A percentile compares a stretch with the other conserved stretches of the same genome.
Evolutionary conservation across 1,284 basidiomycete species (phyloP).

Genomic region (Sutorius eximius): DNA sequence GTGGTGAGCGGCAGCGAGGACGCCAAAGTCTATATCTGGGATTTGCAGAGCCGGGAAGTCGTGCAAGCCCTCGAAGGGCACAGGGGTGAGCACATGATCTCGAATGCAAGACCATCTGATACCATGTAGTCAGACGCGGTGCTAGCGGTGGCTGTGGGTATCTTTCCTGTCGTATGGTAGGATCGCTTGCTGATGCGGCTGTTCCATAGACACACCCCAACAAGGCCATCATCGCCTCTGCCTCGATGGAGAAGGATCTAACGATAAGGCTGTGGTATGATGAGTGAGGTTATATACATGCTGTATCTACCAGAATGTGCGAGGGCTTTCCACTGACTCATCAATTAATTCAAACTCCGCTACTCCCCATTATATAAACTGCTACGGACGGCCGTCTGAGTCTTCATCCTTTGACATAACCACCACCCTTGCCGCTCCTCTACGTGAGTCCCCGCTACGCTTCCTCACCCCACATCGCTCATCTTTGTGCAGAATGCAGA

Average conservation of each 20-base stretch:
- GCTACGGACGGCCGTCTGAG: not conserved
- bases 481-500: constrained; percentile 58
- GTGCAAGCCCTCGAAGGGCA: constrained; percentile 78
- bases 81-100: constrained; percentile 53
- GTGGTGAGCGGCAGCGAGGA: constrained; percentile 92
- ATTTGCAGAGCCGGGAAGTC: constrained; percentile 81
- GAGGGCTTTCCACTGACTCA: constrained; percentile 14
- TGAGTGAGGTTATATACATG: constrained; percentile 22
- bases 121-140: constrained; percentile 58
- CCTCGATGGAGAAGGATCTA: constrained; percentile 81
- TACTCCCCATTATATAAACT: constrained; percentile 23
- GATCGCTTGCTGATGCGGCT: constrained; percentile 8
- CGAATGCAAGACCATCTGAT: constrained; percentile 10
- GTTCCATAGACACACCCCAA: constrained; percentile 66
- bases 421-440: constrained; percentile 47
- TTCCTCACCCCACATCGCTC: not conserved
- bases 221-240: constrained; percentile 74
- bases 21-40: constrained; percentile 85
- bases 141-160: constrained; percentile 67
- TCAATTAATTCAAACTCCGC: constrained; percentile 27
- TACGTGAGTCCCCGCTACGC: constrained; percentile 47
- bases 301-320: constrained; percentile 7
- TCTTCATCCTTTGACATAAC: constrained; percentile 13
- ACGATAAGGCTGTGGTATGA: constrained; percentile 80
- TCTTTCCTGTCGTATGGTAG: not conserved